Conservation (phyloP, 371 early-diverging fungal species). For the Amoeboaphelidium protococcarum region DNA sequence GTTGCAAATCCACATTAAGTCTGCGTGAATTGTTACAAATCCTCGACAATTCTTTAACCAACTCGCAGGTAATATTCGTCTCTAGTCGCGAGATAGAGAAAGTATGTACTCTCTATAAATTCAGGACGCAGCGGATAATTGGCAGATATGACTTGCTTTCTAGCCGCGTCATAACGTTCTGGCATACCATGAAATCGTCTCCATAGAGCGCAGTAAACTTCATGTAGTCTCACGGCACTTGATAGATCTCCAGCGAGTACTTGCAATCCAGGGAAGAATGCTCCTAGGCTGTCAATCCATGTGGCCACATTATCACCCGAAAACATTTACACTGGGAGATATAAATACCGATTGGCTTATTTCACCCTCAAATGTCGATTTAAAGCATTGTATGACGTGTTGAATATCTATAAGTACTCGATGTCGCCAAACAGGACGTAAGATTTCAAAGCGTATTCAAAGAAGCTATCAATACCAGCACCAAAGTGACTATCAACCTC, state of each 20-base stretch:
- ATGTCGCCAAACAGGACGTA: slow-evolving; percentile 59
- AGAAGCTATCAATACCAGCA: slow-evolving; percentile 78
- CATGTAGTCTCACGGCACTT: slow-evolving; percentile 45
- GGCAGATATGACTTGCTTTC: slow-evolving; percentile 25
- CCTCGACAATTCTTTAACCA: slow-evolving; percentile 54
- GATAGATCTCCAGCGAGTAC: slow-evolving; percentile 58
- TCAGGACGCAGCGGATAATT: slow-evolving; percentile 78
- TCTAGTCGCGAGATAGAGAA: slow-evolving; percentile 35
- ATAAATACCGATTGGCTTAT: slow-evolving; percentile 47
- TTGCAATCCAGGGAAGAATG: slow-evolving; percentile 76
- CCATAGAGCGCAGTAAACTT: slow-evolving; percentile 64
- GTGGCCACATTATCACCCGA: slow-evolving; percentile 29
- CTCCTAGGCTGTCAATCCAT: slow-evolving; percentile 72
- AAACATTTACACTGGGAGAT: slow-evolving; percentile 55
- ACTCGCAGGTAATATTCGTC: slow-evolving; percentile 70
- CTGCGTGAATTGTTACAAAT: slow-evolving; percentile 24
- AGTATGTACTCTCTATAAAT: slow-evolving; percentile 74
- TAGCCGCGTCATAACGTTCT: slow-evolving; percentile 48
- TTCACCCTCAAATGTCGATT: slow-evolving; percentile 18
- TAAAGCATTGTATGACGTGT: slow-evolving; percentile 43
- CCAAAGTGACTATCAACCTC: slow-evolving; percentile 24
- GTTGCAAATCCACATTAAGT: neutral
- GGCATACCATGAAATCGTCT: slow-evolving; percentile 49
- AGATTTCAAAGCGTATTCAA: slow-evolving; percentile 64
- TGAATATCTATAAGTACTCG: slow-evolving; percentile 43